phyloP scores from a whole-genome alignment of 495 filamentous ascomycete genomes.

The Penicillium desertorum region DNA sequence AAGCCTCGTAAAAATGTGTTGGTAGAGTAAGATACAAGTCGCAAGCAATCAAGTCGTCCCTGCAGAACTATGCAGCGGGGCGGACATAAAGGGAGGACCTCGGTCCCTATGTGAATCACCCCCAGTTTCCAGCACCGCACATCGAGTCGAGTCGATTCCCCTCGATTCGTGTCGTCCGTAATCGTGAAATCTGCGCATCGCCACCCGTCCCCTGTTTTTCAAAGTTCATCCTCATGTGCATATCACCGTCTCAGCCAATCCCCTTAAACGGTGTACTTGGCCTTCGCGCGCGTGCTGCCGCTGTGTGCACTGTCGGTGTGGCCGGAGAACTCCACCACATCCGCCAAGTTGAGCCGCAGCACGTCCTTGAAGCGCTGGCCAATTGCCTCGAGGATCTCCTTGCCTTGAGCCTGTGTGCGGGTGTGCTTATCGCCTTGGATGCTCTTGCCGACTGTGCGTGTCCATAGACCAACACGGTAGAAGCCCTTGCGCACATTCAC shows the following conservation, averaged over 20 bases:
- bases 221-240: constrained; percentile 5
- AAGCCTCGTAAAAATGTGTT: constrained; percentile 32
- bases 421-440: constrained; percentile 72
- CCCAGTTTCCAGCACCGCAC: constrained; percentile 8
- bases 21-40: constrained; percentile 33
- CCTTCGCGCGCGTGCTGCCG: constrained; percentile 91
- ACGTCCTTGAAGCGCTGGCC: constrained; percentile 89
- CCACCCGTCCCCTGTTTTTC: constrained; percentile 6
- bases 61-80: constrained; percentile 26
- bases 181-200: constrained; percentile 12
- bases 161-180: constrained; percentile 16
- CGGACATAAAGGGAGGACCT: constrained; percentile 22
- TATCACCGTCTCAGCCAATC: constrained; percentile 2
- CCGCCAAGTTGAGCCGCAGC: constrained; percentile 69
- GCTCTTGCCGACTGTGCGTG: constrained; percentile 82
- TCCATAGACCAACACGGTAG: constrained; percentile 94
- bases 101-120: constrained; percentile 19
- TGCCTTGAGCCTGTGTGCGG: constrained; percentile 73
- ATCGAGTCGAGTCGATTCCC: constrained; percentile 11
- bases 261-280: constrained; percentile 79
- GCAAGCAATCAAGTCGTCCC: constrained; percentile 32
- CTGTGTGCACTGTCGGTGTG: constrained; percentile 91
- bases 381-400: constrained; percentile 77
- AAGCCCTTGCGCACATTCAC: constrained; percentile 98
- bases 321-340: constrained; percentile 89